Conservation (phyloP, 2,329 filamentous ascomycete species). For the Colletotrichum limetticola region DNA sequence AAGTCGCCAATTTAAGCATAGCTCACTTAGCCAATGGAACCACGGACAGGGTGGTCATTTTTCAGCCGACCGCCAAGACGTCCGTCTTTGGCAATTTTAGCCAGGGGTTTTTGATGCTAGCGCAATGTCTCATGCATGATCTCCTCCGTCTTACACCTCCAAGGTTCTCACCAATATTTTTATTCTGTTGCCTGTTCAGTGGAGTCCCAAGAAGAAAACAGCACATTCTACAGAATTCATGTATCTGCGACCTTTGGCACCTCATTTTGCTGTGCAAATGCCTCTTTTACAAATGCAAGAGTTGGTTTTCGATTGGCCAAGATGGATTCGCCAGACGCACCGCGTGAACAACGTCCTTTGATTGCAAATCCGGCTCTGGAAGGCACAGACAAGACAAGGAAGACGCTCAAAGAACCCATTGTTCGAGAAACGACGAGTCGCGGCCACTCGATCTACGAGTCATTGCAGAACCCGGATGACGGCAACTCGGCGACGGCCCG, state of each 20-base stretch:
- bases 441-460: neutral
- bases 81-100: neutral
- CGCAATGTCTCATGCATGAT: neutral
- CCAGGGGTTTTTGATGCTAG: neutral
- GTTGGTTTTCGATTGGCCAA: too few relatives aligned
- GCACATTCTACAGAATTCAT: too few relatives aligned
- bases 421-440: neutral
- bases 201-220: too few relatives aligned
- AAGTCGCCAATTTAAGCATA: neutral
- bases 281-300: neutral
- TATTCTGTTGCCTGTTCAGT: neutral
- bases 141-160: neutral
- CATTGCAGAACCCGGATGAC: too few relatives aligned
- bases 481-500: too few relatives aligned
- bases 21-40: neutral
- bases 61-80: neutral
- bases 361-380: neutral
- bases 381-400: neutral
- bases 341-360: neutral
- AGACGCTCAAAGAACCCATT: neutral
- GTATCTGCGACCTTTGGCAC: too few relatives aligned
- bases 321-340: neutral
- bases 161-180: neutral
- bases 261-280: neutral
- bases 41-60: neutral